Evolutionary conservation across 2,329 filamentous ascomycete genomes (phyloP).

Genomic region (Cladophialophora immunda): DNA sequence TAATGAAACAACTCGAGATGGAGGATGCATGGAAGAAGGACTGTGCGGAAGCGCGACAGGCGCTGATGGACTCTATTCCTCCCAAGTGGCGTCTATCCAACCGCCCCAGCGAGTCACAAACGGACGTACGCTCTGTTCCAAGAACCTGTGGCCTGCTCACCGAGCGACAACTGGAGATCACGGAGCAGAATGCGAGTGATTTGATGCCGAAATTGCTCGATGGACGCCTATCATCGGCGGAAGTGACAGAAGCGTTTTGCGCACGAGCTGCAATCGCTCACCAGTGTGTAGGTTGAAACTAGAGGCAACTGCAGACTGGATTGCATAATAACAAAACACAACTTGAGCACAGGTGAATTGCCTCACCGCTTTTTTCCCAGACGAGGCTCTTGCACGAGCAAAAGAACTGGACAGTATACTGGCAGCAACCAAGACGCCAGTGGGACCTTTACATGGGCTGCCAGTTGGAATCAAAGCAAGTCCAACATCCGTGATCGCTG

Average conservation of each 20-base stretch:
- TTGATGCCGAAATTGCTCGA: slow-evolving; percentile 54
- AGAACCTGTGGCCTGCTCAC: slow-evolving; percentile 29
- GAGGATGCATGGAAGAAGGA: too few species aligned
- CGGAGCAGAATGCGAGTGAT: slow-evolving; percentile 55
- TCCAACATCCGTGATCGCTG: too few species aligned
- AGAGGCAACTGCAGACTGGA: too few species aligned
- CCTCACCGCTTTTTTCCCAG: slow-evolving; percentile 49
- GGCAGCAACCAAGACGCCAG: slow-evolving; percentile 41
- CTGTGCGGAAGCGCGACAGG: slow-evolving; percentile 11
- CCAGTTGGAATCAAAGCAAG: slow-evolving; percentile 47
- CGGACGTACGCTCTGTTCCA: slow-evolving; percentile 21
- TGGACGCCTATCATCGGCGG: slow-evolving; percentile 53
- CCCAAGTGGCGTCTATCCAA: slow-evolving; percentile 24
- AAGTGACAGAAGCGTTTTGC: slow-evolving; percentile 63
- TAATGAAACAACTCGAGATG: too few species aligned
- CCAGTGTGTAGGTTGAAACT: slow-evolving; percentile 29
- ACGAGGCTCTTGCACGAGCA: slow-evolving; percentile 47
- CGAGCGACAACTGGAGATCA: slow-evolving; percentile 57
- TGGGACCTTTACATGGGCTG: slow-evolving; percentile 50
- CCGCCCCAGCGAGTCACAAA: not conserved
- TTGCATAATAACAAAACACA: too few species aligned
- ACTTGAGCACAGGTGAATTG: slow-evolving; percentile 42
- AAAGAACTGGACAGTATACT: slow-evolving; percentile 47
- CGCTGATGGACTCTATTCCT: slow-evolving; percentile 27
- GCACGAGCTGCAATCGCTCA: slow-evolving; percentile 61